Evolutionary conservation across 306 rosid genomes (phyloP), one percentile per base, ranked within the genome.

Genomic region (Psophocarpus tetragonolobus): DNA sequence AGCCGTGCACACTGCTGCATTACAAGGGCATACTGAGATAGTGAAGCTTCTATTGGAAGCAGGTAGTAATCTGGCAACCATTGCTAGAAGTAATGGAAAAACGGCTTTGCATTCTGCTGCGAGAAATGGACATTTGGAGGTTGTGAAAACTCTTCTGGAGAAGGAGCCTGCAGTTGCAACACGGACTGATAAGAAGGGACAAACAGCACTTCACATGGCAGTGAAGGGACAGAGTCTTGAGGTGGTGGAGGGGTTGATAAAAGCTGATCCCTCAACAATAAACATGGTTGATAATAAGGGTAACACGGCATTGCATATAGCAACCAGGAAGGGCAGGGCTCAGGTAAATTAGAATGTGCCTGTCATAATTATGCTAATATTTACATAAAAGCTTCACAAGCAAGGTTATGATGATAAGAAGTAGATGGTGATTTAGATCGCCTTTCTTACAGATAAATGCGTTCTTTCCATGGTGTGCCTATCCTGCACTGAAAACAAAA

Each of bases 121-220:
- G 3, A 87, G 99, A 86, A 96, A 95, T 73, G 99, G 99, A 8
- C 99, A 91, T 85, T 69, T 88, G 89, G 86, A 82, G 56, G 99
- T 92, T 38, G 68, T 95, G 58, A 82, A 80, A 85, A 92, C 87
- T 0, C 79, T 95, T 68, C 45, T 91, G 3, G 76, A 70, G 66
- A 90, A 84, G 84, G 99, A 95, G 88, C 99, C 97, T 12, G 75
- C 81, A 5, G 81, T 87, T 53, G 83, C 88, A 7, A 85, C 87
- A 0, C 75, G 99, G 8, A 87, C 85, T 0, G 99, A 95, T 81
- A 91, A 92, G 85, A 95, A 95, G 84, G 97, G 99, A 26, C 99
- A 95, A 77, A 89, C 98, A 1, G 97, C 99, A 0, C 96, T 95
- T 73, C 97, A 92, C 84, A 95, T 95, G 99, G 99, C 99, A 0